Conservation (phyloP, 805 yeast species). For the Babjeviella inositovora region DNA sequence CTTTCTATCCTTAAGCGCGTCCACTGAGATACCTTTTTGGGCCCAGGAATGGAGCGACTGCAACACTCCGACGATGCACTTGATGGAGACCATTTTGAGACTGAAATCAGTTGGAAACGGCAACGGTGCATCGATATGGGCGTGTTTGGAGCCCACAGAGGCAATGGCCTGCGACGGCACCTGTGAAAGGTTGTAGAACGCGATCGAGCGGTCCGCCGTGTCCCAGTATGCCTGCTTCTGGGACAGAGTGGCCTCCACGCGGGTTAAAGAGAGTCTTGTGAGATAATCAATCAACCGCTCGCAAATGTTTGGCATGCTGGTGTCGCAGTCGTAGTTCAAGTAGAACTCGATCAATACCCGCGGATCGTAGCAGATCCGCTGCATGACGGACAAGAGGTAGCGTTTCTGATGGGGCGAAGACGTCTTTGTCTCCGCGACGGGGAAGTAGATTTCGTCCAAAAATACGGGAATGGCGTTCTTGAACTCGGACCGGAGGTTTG, state of each 20-base stretch:
- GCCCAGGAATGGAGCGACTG: slow-evolving; percentile 80
- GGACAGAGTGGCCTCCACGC: slow-evolving; percentile 55
- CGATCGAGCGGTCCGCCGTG: slow-evolving; percentile 31
- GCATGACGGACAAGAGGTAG: slow-evolving; percentile 67
- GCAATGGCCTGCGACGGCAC: slow-evolving; percentile 66
- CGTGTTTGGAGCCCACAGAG: slow-evolving; percentile 11
- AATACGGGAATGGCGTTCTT: slow-evolving; percentile 91
- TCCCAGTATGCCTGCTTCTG: slow-evolving; percentile 37
- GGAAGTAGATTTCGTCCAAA: slow-evolving; percentile 84
- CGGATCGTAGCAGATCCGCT: slow-evolving; percentile 76
- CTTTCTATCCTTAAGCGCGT: slow-evolving; percentile 5
- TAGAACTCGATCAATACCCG: slow-evolving; percentile 84
- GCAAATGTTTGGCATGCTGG: slow-evolving; percentile 64
- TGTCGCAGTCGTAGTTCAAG: slow-evolving; percentile 89
- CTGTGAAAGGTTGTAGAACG: slow-evolving; percentile 59
- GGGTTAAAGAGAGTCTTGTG: slow-evolving; percentile 51
- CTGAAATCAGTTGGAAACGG: slow-evolving; percentile 74
- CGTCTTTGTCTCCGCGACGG: slow-evolving; percentile 82
- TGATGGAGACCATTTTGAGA: slow-evolving; percentile 66
- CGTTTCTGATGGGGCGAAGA: slow-evolving; percentile 89
- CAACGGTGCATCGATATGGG: slow-evolving; percentile 32
- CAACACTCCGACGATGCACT: slow-evolving; percentile 67
- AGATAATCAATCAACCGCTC: slow-evolving; percentile 71
- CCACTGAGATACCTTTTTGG: slow-evolving; percentile 28
- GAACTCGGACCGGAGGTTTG: slow-evolving; percentile 74